Conservation (phyloP, 2,329 filamentous ascomycete species). For the Phialocephala sp. region DNA sequence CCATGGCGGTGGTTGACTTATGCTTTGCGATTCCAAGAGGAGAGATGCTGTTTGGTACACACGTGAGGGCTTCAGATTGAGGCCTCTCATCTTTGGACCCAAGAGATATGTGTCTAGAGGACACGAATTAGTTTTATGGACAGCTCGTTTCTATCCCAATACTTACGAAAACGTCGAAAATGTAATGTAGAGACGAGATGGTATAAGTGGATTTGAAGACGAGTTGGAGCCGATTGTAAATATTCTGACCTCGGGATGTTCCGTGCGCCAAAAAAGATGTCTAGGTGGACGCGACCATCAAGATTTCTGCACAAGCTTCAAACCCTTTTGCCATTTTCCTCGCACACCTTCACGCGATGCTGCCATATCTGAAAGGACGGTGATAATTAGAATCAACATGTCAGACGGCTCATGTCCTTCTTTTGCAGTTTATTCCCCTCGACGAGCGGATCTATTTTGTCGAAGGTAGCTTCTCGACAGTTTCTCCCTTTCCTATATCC, state of each 20-base stretch:
- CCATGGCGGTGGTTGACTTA: constrained; percentile 45
- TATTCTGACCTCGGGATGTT: constrained; percentile 19
- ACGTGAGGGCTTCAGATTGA: constrained; percentile 48
- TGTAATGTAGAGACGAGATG: background rate
- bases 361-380: constrained; percentile 27
- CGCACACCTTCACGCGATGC: background rate
- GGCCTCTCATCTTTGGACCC: constrained; percentile 37
- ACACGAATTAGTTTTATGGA: background rate
- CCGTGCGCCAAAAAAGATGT: constrained; percentile 23
- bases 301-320: background rate
- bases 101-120: background rate
- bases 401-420: constrained; percentile 67
- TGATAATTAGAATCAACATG: constrained; percentile 56
- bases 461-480: constrained; percentile 49
- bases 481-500: constrained; percentile 43
- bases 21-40: constrained; percentile 51
- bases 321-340: background rate
- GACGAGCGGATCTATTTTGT: constrained; percentile 50
- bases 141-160: too few species aligned
- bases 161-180: background rate
- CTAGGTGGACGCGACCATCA: background rate
- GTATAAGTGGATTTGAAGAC: background rate
- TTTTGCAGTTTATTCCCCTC: constrained; percentile 59
- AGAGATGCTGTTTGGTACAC: constrained; percentile 54
- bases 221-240: background rate